Base-by-base conservation (phyloP, 352 stramenopile genomes). In the Pythium folliculosum region DNA sequence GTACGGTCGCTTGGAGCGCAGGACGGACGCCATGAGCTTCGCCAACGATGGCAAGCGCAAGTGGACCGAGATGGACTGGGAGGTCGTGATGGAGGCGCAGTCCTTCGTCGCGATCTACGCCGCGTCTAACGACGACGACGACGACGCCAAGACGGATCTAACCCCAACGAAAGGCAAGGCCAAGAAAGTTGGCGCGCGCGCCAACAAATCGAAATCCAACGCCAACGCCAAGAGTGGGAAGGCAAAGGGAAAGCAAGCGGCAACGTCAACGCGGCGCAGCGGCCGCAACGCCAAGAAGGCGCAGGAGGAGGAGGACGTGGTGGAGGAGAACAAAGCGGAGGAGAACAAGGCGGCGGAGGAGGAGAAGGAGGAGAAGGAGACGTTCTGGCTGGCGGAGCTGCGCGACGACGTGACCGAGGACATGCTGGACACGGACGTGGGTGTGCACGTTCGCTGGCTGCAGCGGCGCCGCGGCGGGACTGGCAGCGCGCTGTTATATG, bases 321-420 rank as follows among this genome's bases (percentile, higher is more conserved):
- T 1, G 27, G 60, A 68, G 49, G 40, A 71, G n/a, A 21, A 77
- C 3, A 62, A 35, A 25, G 51, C 2, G 27, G 60, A 68, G 49
- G 40, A 71, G n/a, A 21, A 77, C 3, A 62, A 64, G 0, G 52
- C 60, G 13, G 60, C 66, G 7, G 52, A 62, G 6, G 51, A 70
- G 3, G 52, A 22, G 44, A 10, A 49, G 44, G 44, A 50, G 44
- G 60, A 51, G 23, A 43, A 45, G 12, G 76, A 88, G 40, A 63
- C 73, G 62, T 94, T 91, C 51, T 94, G 81, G 80, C 62, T 94
- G 38, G 86, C 82, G 0, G 72, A 91, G 69, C 69, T 94, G 63
- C 78, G 78, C 47, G 86, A 92, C 70, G 86, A 94, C 65, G 82
- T 91, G 59, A 91, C 83, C 23, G 77, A 87, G 57, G 75, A 85